Evolutionary conservation across 306 rosid species (phyloP).

Genomic region (Sphenostylis stenocarpa): DNA sequence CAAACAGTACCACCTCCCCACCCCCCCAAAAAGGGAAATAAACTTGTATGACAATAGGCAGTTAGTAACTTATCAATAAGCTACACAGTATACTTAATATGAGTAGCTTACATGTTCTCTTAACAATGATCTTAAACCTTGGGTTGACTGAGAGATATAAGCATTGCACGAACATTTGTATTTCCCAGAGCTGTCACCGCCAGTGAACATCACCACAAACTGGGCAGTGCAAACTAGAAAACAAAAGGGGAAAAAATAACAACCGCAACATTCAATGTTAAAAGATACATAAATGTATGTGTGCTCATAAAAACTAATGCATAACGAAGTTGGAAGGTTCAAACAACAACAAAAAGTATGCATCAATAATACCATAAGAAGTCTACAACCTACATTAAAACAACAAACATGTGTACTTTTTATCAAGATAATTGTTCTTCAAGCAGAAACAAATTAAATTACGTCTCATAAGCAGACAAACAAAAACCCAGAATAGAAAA

Average conservation of each 20-base stretch:
- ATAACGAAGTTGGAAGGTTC: conserved; percentile 15
- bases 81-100: neutral
- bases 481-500: neutral
- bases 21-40: neutral
- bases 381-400: neutral
- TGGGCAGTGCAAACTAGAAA: conserved; percentile 74
- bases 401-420: conserved; percentile 13
- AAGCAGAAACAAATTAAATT: conserved; percentile 1
- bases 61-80: neutral
- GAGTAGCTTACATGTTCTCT: conserved; percentile 70
- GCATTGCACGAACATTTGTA: conserved; percentile 64
- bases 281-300: neutral
- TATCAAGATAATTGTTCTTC: neutral
- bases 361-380: conserved; percentile 13
- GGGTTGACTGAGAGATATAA: conserved; percentile 78
- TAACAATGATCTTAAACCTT: conserved; percentile 76
- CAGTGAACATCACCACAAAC: conserved; percentile 89
- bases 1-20: neutral
- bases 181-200: conserved; percentile 50
- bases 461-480: conserved; percentile 1
- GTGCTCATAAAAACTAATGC: neutral
- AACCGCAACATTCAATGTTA: conserved; percentile 23
- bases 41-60: neutral
- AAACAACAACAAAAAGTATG: conserved; percentile 1
- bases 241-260: neutral